Evolutionary conservation across 306 rosid genomes (phyloP), one percentile per base, ranked within the genome.

Genomic region (Quercus robur): DNA sequence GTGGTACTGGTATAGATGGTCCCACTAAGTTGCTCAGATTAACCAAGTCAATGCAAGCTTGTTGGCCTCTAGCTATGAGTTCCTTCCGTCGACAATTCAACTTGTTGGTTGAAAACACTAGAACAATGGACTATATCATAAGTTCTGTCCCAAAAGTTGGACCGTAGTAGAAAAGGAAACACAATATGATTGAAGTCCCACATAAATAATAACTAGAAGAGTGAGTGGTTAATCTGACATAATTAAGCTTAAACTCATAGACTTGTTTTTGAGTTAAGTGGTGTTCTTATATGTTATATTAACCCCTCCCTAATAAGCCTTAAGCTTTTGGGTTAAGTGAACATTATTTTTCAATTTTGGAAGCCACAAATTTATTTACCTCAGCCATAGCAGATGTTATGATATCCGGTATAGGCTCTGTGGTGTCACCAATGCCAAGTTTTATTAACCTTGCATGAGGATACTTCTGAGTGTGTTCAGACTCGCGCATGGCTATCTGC

Each of bases 361-460:
- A 14, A 25, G 23, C 18, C 49, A 5, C 20, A 30, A 38, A 38
- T 41, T 41, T 41, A 14, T 69, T 18, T 89, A 91, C 97, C 89
- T 92, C 80, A 70, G 87, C 87, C 97, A 90, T 92, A 30, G 91
- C 84, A 9, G 85, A 83, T 20, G 97, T 80, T 72, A 91, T 79
- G 75, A 80, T 73, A 19, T 81, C 81, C 5, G 97, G 94, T 76
- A 91, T 88, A 67, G 97, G 91, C 75, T 91, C 70, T 35, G 97
- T 84, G 11, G 97, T 91, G 52, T 91, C 88, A 9, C 94, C 94
- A 31, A 91, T 78, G 28, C 97, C 97, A 75, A 90, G 94, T 76
- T 79, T 85, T 30, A 88, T 85, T 70, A 88, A 31, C 17, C 30
- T 82, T 14, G 86, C 89, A 78, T 90, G 21, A 46, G 94, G 94